Percentiles rank a stretch among this genome's conserved stretches.
phyloP scores from a whole-genome alignment of 108 stramenopile species.

The Chaetoceros muelleri region DNA sequence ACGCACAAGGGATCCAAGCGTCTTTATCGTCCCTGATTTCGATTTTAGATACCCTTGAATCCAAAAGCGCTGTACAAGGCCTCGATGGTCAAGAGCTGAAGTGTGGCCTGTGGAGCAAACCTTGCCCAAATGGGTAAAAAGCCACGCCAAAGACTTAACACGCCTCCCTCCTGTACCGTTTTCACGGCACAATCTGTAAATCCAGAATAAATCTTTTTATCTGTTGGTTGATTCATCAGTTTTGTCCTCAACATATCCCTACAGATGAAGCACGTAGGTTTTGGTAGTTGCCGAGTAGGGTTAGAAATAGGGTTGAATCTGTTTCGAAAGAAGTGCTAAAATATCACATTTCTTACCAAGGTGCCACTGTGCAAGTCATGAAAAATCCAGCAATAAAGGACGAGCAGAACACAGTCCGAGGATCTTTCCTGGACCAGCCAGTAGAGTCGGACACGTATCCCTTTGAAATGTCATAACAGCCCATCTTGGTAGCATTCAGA shows the following conservation, averaged over 20 bases:
- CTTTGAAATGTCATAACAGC: constrained; percentile 80
- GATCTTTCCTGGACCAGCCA: constrained; percentile 70
- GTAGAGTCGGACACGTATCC: constrained; percentile 58
- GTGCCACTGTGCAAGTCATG: constrained; percentile 81
- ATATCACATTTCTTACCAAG: constrained; percentile 33
- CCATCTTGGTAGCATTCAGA: constrained; percentile 92
- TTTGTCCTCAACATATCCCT: constrained; percentile 37
- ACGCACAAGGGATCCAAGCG: no score
- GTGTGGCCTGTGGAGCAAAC: constrained; percentile 80
- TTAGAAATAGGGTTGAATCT: no score
- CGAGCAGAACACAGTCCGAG: constrained; percentile 47
- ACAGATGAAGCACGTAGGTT: constrained; percentile 8
- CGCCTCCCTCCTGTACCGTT: constrained; percentile 61
- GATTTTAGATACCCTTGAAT: constrained; percentile 62
- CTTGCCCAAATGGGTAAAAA: constrained; percentile 86
- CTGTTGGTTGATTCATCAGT: constrained; percentile 84
- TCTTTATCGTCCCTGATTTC: background rate
- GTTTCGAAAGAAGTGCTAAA: no score
- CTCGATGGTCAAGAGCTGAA: constrained; percentile 85
- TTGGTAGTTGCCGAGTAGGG: no score
- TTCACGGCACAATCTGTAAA: constrained; percentile 67
- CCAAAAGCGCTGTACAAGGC: constrained; percentile 51
- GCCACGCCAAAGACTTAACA: constrained; percentile 66
- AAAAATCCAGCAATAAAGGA: constrained; percentile 84
- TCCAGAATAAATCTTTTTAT: constrained; percentile 69